Base-by-base conservation (phyloP, 169 alveolate genomes). In the Plasmodium knowlesi region DNA sequence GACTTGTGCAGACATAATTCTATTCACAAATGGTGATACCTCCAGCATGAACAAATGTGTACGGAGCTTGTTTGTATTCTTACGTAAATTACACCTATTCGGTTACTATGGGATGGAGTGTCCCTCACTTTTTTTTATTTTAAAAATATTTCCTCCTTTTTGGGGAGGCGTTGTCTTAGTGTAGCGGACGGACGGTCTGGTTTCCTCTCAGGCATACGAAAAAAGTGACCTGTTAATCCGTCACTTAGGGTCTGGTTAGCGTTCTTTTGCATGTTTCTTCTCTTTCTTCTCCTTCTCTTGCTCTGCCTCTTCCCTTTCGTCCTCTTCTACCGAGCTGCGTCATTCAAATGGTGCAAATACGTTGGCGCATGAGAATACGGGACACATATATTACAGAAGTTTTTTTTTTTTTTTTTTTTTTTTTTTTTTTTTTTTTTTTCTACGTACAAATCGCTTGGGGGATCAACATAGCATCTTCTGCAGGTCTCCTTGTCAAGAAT, bases 381-480 rank as follows among this genome's bases (percentile, higher is more conserved):
- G 12, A n/a, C 67, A n/a, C 34, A 81, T 30, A 19, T 28, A 32
- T 37, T 22, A 28, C 22, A 34, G 5, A 12, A 61, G n/a, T 76
- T 5, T 46, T 61, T 14, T 2, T 37, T 28, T 34, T n/a, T 34
- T 54, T 83, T 41, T 83, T 61, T 84, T 84, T 84, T 37, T 39
- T 41, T 72, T 25, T 71, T 8, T 71, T 83, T 41, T 83, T 61
- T 84, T 84, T 84, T 37, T 39, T 41, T 72, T 25, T 71, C n/a
- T 71, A 22, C 16, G 39, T 84, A 84, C 93, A 72, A 43, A 25
- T 84, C 93, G 61, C 93, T 84, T 9, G 83, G 41, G 30, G 84
- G 93, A 50, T 84, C 93, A 28, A 73, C 28, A 43, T 84, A 84
- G 28, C 25, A 72, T 39, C 54, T 84, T 46, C 78, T 84, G 19